Evolutionary conservation across 352 stramenopile species (phyloP).

Genomic region (Globisporangium nagaii): DNA sequence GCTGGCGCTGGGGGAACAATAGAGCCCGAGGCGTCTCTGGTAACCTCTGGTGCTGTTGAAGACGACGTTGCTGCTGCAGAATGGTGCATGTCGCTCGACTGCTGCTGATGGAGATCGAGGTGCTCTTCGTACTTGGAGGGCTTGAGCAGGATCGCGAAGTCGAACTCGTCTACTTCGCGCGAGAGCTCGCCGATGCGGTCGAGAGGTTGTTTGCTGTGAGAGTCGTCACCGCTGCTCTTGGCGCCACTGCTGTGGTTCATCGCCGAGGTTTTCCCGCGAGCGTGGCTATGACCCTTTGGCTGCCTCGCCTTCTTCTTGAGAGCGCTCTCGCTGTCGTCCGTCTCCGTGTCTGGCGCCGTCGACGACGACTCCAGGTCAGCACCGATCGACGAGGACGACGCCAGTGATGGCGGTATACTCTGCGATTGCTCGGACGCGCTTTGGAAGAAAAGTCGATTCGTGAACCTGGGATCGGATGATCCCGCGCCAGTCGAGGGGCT

Average conservation of each 20-base stretch:
- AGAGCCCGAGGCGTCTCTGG: too few relatives aligned
- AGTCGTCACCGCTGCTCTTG: neutral
- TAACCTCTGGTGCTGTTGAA: too few relatives aligned
- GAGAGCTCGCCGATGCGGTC: conserved; percentile 60
- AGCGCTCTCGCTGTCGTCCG: neutral
- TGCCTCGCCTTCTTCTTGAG: neutral
- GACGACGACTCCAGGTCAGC: neutral
- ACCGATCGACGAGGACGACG: neutral
- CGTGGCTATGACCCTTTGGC: neutral
- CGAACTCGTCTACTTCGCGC: conserved; percentile 67
- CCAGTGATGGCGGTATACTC: neutral
- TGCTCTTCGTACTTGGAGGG: conserved; percentile 62
- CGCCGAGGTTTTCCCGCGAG: neutral
- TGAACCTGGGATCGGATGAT: neutral
- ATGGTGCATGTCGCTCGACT: neutral
- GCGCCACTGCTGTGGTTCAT: too few relatives aligned
- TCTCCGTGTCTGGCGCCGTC: neutral
- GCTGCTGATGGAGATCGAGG: conserved; percentile 26
- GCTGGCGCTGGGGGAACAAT: too few relatives aligned
- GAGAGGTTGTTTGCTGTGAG: neutral
- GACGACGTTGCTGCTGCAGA: neutral
- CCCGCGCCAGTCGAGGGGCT: neutral
- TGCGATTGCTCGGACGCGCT: neutral
- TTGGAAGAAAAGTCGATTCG: conserved; percentile 10
- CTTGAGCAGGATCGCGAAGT: conserved; percentile 83